Evolutionary conservation across 1,284 basidiomycete genomes (phyloP).

Genomic region (Schizophyllum commune): DNA sequence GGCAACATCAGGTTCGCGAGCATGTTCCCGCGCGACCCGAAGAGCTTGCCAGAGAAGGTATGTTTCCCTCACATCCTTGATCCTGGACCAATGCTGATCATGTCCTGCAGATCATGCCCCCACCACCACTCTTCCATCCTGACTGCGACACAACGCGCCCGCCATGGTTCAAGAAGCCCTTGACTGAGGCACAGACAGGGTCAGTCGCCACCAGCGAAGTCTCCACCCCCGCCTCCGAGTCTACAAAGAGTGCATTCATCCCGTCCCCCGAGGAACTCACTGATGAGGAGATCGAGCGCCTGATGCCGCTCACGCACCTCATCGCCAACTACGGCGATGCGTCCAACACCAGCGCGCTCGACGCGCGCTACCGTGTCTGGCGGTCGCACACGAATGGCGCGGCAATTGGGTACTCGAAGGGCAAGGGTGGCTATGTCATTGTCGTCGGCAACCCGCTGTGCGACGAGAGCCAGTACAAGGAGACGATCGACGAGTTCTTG

Average conservation of each 20-base stretch:
- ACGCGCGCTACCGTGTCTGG: slow-evolving; percentile 36
- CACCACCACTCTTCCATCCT: not conserved
- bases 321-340: slow-evolving; percentile 41
- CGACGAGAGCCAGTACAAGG: slow-evolving; percentile 23
- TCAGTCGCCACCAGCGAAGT: not conserved
- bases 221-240: not conserved
- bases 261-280: not conserved
- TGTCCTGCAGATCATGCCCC: not conserved
- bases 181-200: not conserved
- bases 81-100: not conserved
- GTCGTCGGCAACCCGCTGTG: slow-evolving; percentile 33
- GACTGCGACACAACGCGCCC: not conserved
- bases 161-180: not conserved
- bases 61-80: not conserved
- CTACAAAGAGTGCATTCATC: not conserved
- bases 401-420: slow-evolving; percentile 29
- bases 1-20: slow-evolving; percentile 93
- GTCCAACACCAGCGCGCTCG: slow-evolving; percentile 38
- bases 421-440: slow-evolving; percentile 11
- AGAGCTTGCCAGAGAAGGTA: slow-evolving; percentile 62
- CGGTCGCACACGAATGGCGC: slow-evolving; percentile 30
- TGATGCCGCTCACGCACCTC: slow-evolving; percentile 18
- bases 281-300: not conserved
- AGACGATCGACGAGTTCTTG: slow-evolving; percentile 29
- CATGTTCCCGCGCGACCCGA: slow-evolving; percentile 93